phyloP scores from a whole-genome alignment of 2,329 filamentous ascomycete species.

The Leptodontidium sp. region DNA sequence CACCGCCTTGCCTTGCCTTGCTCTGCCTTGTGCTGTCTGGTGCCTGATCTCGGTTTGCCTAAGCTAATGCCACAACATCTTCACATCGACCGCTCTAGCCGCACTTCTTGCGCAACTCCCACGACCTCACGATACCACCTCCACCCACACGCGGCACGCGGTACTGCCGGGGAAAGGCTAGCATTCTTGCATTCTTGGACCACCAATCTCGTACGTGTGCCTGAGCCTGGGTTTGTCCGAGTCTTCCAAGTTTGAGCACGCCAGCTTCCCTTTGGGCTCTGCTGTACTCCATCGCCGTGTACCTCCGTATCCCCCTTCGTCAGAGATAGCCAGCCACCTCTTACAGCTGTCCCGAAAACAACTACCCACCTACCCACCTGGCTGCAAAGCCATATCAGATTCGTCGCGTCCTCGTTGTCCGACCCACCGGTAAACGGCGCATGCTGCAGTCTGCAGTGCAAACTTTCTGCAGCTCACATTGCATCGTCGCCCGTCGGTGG shows the following conservation, averaged over 20 bases:
- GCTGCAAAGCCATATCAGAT: slow-evolving; percentile 7
- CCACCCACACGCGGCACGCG: neutral
- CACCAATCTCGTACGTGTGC: slow-evolving; percentile 6
- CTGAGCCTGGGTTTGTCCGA: neutral
- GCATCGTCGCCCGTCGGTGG: slow-evolving; percentile 10
- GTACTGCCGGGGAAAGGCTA: neutral
- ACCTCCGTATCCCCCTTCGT: neutral
- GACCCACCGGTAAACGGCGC: slow-evolving; percentile 3
- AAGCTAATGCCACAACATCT: neutral
- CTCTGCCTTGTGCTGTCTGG: neutral
- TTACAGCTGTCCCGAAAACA: neutral
- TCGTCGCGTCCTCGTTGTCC: neutral
- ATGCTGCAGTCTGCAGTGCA: slow-evolving; percentile 14
- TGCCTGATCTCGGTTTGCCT: slow-evolving; percentile 10
- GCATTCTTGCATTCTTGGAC: neutral
- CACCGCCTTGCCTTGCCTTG: neutral
- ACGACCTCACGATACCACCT: neutral
- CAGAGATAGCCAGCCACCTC: slow-evolving; percentile 1
- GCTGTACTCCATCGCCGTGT: neutral
- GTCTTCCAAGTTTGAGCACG: neutral
- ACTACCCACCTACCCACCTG: too few species aligned
- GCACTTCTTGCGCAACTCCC: slow-evolving; percentile 3
- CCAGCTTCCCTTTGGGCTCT: neutral
- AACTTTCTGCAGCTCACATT: slow-evolving; percentile 22
- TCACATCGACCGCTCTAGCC: slow-evolving; percentile 13